Base-by-base conservation (phyloP, 768 basidiomycete species). In the Infundibulicybe gibba region DNA sequence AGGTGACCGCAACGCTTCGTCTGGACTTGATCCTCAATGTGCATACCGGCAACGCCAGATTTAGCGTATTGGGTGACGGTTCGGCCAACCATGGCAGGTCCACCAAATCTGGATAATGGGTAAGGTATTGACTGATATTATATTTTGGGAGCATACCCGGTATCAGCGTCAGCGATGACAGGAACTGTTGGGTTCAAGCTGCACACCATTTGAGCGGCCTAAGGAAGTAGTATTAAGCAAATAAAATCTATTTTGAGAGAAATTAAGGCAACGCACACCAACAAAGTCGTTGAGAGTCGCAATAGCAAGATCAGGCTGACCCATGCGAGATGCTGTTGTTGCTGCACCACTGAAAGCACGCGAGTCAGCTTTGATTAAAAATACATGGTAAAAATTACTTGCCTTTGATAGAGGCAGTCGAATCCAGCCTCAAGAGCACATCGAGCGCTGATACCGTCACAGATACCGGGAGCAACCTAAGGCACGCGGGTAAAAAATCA, bases 21-120 rank as follows among this genome's bases (percentile, higher is more conserved):
- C 60, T 88, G 87, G 1, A 88, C 85, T 64, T 90, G 87, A 56
- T 88, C 87, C 62, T 90, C 87, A 33, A 90, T 88, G 60, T 90
- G 87, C 56, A 87, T 71, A 3, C 70, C 87, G 14, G 87, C 87
- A 16, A 88, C 79, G 21, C 87, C 87, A 12, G 83, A 78, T 40
- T 75, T 75, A 3, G 68, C 76, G 50, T 88, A 89, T 61, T 85
- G 78, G n/a, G 68, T 74, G 9, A 90, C 82, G 2, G 87, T 89
- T 33, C 86, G 84, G 10, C 84, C 83, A 21, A 89, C 79, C 73
- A 81, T 89, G 9, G 79, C 77, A 1, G 85, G 81, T 14, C 87
- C 87, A 52, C 87, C 87, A 52, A 88, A 88, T 14, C 69, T 72
- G 46, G 2, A n/a, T 32, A 30, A 16, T 44, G 20, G 49, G 0